Base-by-base conservation (phyloP, 176 grass and related monocot genomes). In the Zea luxurians region DNA sequence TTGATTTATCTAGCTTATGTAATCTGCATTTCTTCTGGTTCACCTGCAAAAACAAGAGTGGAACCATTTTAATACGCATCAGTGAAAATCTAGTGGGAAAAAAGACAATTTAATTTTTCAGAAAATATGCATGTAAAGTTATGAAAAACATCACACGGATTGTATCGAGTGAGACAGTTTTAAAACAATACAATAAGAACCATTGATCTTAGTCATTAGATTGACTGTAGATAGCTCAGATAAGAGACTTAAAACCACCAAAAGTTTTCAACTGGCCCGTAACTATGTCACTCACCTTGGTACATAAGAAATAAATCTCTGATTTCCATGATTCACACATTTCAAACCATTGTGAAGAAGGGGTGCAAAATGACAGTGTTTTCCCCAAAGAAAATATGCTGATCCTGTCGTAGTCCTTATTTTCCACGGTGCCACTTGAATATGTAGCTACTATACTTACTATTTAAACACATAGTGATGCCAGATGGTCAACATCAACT, bases 11-110 rank as follows among this genome's bases (percentile, higher is more conserved):
- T 58, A 96, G 80, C 70, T 83, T 92, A 74, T 78, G 81, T 50
- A 96, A 89, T 53, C 66, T 76, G 78, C 40, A 71, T 83, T 90
- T 96, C 89, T 84, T 96, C 86, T 92, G 85, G 35, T 67, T 78
- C 17, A 90, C 82, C 93, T 92, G 84, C 41, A 61, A 79, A 79
- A 83, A 75, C 40, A 57, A 74, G 7, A 63, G 75, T 53, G 13
- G 36, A 38, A 54, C 5, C 13, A 37, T 73, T 37, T 82, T 70
- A 44, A 84, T 54, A 68, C 67, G 48, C 48, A 80, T 48, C 38
- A 4, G 11, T 66, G 71, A 60, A 83, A 66, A 47, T 10, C 8
- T 10, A 72, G 12, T 37, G n/a, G 59, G 17, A 46, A 41, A 66
- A 78, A 73, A 64, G 27, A 48, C 16, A 67, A 44, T 8, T 69